phyloP scores from a whole-genome alignment of 495 filamentous ascomycete genomes.

The Viridothelium virens region DNA sequence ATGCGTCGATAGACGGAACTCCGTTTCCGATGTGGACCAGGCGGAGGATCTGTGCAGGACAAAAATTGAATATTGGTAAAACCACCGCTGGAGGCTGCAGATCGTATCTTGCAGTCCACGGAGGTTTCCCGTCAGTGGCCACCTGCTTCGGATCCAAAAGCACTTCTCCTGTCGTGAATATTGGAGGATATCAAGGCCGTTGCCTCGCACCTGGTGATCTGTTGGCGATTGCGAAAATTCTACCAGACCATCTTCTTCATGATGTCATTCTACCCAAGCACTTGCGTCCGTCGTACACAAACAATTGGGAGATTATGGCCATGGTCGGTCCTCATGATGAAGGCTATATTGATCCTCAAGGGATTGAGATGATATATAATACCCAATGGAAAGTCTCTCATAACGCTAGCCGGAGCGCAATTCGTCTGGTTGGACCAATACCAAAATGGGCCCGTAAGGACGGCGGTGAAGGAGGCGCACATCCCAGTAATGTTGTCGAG shows the following conservation, averaged over 20 bases:
- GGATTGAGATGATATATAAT: constrained; percentile 48
- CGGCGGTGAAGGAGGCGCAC: constrained; percentile 53
- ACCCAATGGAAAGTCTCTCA: constrained; percentile 52
- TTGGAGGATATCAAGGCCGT: constrained; percentile 55
- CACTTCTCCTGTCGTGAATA: constrained; percentile 46
- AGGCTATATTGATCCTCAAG: constrained; percentile 45
- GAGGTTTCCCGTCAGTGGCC: constrained; percentile 50
- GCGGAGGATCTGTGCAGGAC: constrained; percentile 42
- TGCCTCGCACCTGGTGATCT: constrained; percentile 47
- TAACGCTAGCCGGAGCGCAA: constrained; percentile 51
- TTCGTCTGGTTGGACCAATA: constrained; percentile 49
- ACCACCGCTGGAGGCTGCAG: constrained; percentile 45
- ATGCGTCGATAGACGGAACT: constrained; percentile 42
- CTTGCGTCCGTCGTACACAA: constrained; percentile 40
- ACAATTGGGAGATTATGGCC: constrained; percentile 43
- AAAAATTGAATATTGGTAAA: constrained; percentile 49
- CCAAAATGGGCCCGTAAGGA: constrained; percentile 50
- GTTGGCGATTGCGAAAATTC: constrained; percentile 35
- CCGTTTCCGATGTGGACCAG: constrained; percentile 48
- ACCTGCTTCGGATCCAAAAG: constrained; percentile 53
- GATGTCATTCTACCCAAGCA: constrained; percentile 34
- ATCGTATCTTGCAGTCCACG: constrained; percentile 51
- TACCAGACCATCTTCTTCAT: constrained; percentile 26
- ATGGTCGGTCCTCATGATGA: constrained; percentile 54
- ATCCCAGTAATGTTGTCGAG: constrained; percentile 53